Base-by-base conservation (phyloP, 1,139 yeast genomes). In the Lodderomyces theae region DNA sequence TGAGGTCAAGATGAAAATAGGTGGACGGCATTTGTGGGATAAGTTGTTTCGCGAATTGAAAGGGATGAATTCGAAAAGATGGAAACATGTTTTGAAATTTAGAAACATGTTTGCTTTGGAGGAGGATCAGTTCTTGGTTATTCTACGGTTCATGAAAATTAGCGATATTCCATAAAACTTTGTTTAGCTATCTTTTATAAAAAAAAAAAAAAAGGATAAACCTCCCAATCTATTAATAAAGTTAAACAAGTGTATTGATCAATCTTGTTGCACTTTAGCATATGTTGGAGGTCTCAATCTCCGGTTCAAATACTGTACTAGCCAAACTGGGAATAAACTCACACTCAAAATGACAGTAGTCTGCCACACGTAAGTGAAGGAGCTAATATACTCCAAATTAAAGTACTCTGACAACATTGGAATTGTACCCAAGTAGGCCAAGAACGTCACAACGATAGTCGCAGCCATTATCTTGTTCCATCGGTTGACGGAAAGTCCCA, bases 201-300 rank as follows among this genome's bases (percentile, higher is more conserved):
- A n/a, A n/a, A n/a, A n/a, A n/a, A n/a, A n/a, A n/a, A n/a, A n/a
- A n/a, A n/a, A n/a, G n/a, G n/a, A n/a, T n/a, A n/a, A n/a, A n/a
- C n/a, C n/a, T n/a, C n/a, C n/a, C n/a, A n/a, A n/a, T n/a, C n/a
- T n/a, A n/a, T n/a, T n/a, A n/a, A n/a, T n/a, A n/a, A n/a, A n/a
- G 13, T 16, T 16, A 15, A 5, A 10, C 5, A 10, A 7, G 16
- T 36, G n/a, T 18, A 8, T 19, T 13, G 3, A 9, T 42, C 53
- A 67, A 45, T 66, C 80, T 48, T 83, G 94, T 60, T 87, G 97
- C 38, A 92, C 97, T 59, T 92, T 92, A n/a, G 97, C 97, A 61
- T 94, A 92, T 57, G 86, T 89, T 31, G 98, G 98, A 7, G 98
- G 98, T 50, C 89, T 79, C 43, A 94, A 62, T 50, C 72, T 79